These are phyloP conservation scores for Hanseniaspora taiwanica DNA, from an alignment of 805 yeast genomes.

Conservation along the genomic window DNA sequence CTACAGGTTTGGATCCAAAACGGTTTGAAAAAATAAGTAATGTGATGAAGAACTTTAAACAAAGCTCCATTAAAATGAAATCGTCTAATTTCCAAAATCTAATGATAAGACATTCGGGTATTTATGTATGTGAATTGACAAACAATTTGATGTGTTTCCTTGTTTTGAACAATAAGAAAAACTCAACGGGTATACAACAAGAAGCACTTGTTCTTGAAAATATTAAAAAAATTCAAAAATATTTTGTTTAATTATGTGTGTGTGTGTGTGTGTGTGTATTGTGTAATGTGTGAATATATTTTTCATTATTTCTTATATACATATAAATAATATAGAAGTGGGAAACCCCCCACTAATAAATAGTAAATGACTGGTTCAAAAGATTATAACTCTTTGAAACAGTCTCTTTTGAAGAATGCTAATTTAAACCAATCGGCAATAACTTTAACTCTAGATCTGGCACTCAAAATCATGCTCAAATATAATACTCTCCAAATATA, in stretches of 20 bases:
- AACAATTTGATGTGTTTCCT: slow-evolving; percentile 51
- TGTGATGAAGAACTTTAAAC: slow-evolving; percentile 88
- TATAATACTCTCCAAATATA: slow-evolving; percentile 90
- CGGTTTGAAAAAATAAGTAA: slow-evolving; percentile 89
- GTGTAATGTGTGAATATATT: not conserved
- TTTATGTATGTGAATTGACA: slow-evolving; percentile 42
- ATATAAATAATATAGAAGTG: not conserved
- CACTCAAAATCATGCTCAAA: slow-evolving; percentile 77
- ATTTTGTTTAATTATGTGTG: not conserved
- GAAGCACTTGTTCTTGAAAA: not conserved
- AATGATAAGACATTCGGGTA: slow-evolving; percentile 42
- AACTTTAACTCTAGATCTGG: slow-evolving; percentile 78
- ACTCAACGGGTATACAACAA: not conserved
- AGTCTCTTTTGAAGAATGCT: slow-evolving; percentile 82
- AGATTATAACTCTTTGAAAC: slow-evolving; percentile 36
- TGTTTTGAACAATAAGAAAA: slow-evolving; percentile 31
- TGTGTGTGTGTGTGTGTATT: not conserved
- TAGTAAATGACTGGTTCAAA: not conserved
- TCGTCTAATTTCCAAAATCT: slow-evolving; percentile 63
- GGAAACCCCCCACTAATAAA: not conserved
- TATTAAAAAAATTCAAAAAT: not conserved
- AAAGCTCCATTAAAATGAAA: slow-evolving; percentile 76
- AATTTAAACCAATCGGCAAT: slow-evolving; percentile 82
- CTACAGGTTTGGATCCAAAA: slow-evolving; percentile 57
- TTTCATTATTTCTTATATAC: not conserved